Percentiles rank a stretch among this genome's conserved stretches.
Conservation (phyloP, 257 asterid genomes). For the Mitragyna speciosa region DNA sequence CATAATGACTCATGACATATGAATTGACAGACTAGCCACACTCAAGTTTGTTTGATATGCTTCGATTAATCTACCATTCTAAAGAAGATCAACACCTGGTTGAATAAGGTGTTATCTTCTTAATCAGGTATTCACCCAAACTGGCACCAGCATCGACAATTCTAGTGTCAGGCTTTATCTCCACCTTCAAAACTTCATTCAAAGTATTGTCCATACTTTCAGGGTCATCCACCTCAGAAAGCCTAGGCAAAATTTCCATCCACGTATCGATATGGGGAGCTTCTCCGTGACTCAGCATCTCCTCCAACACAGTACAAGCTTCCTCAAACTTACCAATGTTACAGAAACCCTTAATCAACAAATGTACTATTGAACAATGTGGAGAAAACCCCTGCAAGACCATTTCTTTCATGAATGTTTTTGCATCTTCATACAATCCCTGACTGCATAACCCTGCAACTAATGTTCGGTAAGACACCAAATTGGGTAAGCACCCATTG, state of each 20-base stretch:
- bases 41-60: background rate
- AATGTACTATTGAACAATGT: conserved; percentile 66
- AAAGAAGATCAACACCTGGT: conserved; percentile 24
- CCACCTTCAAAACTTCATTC: conserved; percentile 48
- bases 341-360: conserved; percentile 59
- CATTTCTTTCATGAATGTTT: conserved; percentile 51
- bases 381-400: conserved; percentile 54
- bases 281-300: conserved; percentile 50
- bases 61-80: background rate
- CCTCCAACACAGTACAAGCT: conserved; percentile 62
- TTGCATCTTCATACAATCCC: conserved; percentile 79
- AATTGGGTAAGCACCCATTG: conserved; percentile 80
- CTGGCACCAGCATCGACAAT: conserved; percentile 65
- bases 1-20: background rate
- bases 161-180: conserved; percentile 60
- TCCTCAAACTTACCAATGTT: conserved; percentile 61
- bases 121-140: conserved; percentile 62
- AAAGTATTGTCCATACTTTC: conserved; percentile 38
- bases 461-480: conserved; percentile 63
- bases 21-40: background rate
- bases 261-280: conserved; percentile 65
- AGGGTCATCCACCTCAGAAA: conserved; percentile 44
- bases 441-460: conserved; percentile 74
- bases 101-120: conserved; percentile 43
- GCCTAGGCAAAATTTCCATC: conserved; percentile 60